These are phyloP conservation scores for Arachis monticola DNA, from an alignment of 331 rosid species.

Conservation along the genomic window DNA sequence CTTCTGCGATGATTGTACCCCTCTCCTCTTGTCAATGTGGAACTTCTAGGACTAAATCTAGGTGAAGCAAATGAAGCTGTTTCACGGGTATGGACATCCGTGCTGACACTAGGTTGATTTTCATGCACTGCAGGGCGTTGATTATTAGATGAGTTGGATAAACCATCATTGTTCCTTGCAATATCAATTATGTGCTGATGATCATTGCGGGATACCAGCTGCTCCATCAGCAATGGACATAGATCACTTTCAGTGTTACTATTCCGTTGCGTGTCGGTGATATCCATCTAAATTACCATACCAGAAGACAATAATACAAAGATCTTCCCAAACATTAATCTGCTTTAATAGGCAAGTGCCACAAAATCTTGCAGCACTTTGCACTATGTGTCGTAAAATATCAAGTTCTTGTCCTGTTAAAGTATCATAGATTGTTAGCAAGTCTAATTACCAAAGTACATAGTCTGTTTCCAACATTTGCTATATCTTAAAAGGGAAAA, in stretches of 20 bases:
- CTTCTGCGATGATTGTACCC: slow-evolving; percentile 64
- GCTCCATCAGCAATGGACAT: slow-evolving; percentile 73
- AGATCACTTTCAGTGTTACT: slow-evolving; percentile 53
- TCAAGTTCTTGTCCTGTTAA: slow-evolving; percentile 34
- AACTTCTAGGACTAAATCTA: slow-evolving; percentile 59
- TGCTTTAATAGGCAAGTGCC: slow-evolving; percentile 19
- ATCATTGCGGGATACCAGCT: slow-evolving; percentile 39
- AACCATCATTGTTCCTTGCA: slow-evolving; percentile 51
- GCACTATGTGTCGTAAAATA: background rate
- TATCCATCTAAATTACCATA: slow-evolving; percentile 72
- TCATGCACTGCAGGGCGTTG: slow-evolving; percentile 51
- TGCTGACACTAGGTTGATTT: slow-evolving; percentile 43
- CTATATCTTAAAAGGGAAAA: background rate
- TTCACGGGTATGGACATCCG: slow-evolving; percentile 50
- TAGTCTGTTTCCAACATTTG: slow-evolving; percentile 15
- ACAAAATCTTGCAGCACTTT: slow-evolving; percentile 36
- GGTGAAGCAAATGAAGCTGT: slow-evolving; percentile 51
- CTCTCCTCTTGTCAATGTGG: slow-evolving; percentile 53
- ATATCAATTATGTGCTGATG: slow-evolving; percentile 63
- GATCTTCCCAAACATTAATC: slow-evolving; percentile 33
- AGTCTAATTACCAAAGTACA: background rate
- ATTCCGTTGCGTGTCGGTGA: slow-evolving; percentile 50
- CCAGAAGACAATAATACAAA: slow-evolving; percentile 51
- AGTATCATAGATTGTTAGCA: slow-evolving; percentile 23
- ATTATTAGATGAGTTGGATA: slow-evolving; percentile 53